Evolutionary conservation across 225 moss, liverwort and hornwort genomes (phyloP).

Genomic region (Ulota crispa): DNA sequence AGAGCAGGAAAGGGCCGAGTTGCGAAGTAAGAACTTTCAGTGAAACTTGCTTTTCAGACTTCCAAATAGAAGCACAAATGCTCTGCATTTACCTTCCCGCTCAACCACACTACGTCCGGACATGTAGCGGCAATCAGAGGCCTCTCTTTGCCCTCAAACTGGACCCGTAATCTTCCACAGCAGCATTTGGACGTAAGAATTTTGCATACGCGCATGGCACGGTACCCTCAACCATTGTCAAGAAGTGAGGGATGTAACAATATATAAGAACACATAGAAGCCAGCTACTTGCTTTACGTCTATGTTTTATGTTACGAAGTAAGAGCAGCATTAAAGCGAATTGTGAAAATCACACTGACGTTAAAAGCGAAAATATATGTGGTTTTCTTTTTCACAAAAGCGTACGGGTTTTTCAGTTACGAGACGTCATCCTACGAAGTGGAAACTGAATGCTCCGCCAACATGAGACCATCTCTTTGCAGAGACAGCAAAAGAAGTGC

Average conservation of each 20-base stretch:
- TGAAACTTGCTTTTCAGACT: slow-evolving; percentile 99
- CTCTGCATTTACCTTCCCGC: slow-evolving; percentile 99
- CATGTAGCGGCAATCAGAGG: slow-evolving; percentile 99
- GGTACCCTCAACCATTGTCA: slow-evolving; percentile 88
- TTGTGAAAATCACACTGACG: slow-evolving; percentile 56
- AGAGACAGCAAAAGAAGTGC: slow-evolving; percentile 94
- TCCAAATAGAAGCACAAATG: slow-evolving; percentile 99
- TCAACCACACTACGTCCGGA: slow-evolving; percentile 98
- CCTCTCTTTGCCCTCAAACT: slow-evolving; percentile 99
- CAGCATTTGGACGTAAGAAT: slow-evolving; percentile 99
- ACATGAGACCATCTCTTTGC: slow-evolving; percentile 98
- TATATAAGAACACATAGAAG: slow-evolving; percentile 43
- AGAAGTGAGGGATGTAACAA: slow-evolving; percentile 60
- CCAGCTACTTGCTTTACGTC: slow-evolving; percentile 53
- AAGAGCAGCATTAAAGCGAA: slow-evolving; percentile 60
- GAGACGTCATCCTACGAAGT: slow-evolving; percentile 82
- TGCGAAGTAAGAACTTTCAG: slow-evolving; percentile 99
- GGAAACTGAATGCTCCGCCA: slow-evolving; percentile 98
- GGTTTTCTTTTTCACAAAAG: slow-evolving; percentile 55
- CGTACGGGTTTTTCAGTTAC: slow-evolving; percentile 68
- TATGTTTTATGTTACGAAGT: slow-evolving; percentile 54
- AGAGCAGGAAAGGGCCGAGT: slow-evolving; percentile 92
- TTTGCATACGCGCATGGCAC: slow-evolving; percentile 82
- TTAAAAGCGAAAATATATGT: slow-evolving; percentile 57
- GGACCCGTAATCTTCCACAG: slow-evolving; percentile 99